phyloP scores from a whole-genome alignment of 192 early-diverging fungal species.

The Podila horticola region DNA sequence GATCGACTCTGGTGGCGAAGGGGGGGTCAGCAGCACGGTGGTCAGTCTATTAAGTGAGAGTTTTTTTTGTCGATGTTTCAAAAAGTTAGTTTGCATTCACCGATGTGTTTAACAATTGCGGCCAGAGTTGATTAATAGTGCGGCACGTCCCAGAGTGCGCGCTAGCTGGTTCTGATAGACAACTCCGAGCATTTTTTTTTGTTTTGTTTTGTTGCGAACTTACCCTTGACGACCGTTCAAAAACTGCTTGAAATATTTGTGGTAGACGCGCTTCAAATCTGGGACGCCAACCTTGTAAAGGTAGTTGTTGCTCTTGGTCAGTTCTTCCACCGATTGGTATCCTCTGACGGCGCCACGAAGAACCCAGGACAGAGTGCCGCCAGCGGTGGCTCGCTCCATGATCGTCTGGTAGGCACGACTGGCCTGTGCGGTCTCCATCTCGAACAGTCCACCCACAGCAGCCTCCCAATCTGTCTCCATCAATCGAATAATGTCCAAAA shows the following conservation, averaged over 20 bases:
- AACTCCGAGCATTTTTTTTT: background rate
- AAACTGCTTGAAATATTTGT: slow-evolving; percentile 69
- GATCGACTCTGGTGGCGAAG: slow-evolving; percentile 45
- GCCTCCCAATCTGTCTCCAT: slow-evolving; percentile 49
- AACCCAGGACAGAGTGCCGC: slow-evolving; percentile 42
- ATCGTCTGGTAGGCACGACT: slow-evolving; percentile 48
- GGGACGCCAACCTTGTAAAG: slow-evolving; percentile 60
- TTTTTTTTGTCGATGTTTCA: too few species aligned
- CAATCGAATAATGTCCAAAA: slow-evolving; percentile 44
- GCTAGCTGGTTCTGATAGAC: background rate
- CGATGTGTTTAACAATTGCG: too few species aligned
- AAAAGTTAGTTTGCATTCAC: too few species aligned
- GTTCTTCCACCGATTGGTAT: slow-evolving; percentile 61
- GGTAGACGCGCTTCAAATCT: slow-evolving; percentile 66
- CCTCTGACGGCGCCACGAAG: slow-evolving; percentile 57
- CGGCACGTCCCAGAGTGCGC: background rate
- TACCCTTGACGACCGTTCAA: slow-evolving; percentile 50
- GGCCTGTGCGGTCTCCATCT: slow-evolving; percentile 48
- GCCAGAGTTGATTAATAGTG: background rate
- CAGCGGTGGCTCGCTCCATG: slow-evolving; percentile 47
- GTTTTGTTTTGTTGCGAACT: too few species aligned
- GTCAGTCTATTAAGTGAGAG: slow-evolving; percentile 11
- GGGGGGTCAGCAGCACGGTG: slow-evolving; percentile 46
- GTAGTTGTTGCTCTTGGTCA: slow-evolving; percentile 47
- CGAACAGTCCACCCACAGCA: slow-evolving; percentile 35